Base-by-base conservation (phyloP, 2,329 filamentous ascomycete genomes). In the Fusarium sp. region DNA sequence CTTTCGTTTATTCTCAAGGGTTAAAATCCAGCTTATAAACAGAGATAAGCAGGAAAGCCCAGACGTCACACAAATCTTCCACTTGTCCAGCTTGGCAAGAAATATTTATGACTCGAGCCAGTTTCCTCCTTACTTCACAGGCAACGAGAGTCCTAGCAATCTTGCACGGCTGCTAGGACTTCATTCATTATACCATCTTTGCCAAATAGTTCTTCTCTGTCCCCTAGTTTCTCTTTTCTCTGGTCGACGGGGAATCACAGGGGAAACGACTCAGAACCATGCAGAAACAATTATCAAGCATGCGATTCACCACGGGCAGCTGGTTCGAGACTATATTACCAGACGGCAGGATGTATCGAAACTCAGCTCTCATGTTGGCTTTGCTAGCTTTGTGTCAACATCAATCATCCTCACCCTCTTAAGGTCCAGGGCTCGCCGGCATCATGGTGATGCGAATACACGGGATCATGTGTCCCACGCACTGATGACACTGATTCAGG, bases 241-340 rank as follows among this genome's bases (percentile, higher is more conserved):
- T 15, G 29, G 38, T 6, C n/a, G 29, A 33, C n/a, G n/a, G 0
- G 9, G 16, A 4, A 12, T 14, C 5, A 0, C 12, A 5, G 9
- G 29, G 5, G 27, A n/a, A 15, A 21, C 14, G 18, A 35, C 52
- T 4, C 19, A 35, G 10, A 19, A 4, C 10, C n/a, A 45, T 4
- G 54, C 54, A 25, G 18, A 57, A 18, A 33, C 11, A 9, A 45
- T 57, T 2, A 45, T 29, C 3, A 57, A 57, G 29, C 54, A 57
- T 8, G 54, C 39, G 2, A 44, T 57, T 44, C 14, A 23, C 3
- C 54, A 45, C 27, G 38, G 54, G 16, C 25, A 57, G 5, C 5
- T 45, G 14, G 33, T 56, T 8, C 27, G 39, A 9, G 38, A 44
- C 18, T 56, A 44, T 15, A 31, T 44, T 7, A 1, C 15, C 7